Conservation (phyloP, 106 monocot species). For the Apostasia ramifera region DNA sequence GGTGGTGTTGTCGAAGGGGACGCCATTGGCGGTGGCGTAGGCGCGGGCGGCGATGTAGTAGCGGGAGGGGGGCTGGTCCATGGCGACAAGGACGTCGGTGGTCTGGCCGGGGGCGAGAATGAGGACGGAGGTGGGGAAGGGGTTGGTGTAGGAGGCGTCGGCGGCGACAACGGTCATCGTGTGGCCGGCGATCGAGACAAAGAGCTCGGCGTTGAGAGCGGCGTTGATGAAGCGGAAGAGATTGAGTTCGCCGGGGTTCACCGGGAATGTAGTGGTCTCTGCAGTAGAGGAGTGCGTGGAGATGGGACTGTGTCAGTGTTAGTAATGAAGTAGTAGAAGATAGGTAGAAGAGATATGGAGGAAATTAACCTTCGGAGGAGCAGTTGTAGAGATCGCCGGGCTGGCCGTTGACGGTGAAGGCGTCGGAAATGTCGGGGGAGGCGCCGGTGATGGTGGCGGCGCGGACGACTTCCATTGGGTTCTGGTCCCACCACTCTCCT, state of each 20-base stretch:
- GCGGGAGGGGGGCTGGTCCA: constrained; percentile 28
- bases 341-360: neutral
- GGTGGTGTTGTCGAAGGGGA: constrained; percentile 69
- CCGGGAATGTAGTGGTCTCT: constrained; percentile 34
- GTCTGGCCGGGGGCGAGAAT: constrained; percentile 56
- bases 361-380: constrained; percentile 28
- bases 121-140: constrained; percentile 37
- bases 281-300: neutral
- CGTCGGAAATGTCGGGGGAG: constrained; percentile 42
- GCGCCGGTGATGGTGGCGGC: constrained; percentile 30
- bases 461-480: constrained; percentile 33
- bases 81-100: constrained; percentile 49
- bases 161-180: constrained; percentile 43
- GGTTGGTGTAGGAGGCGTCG: constrained; percentile 54
- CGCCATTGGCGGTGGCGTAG: constrained; percentile 34
- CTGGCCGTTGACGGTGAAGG: constrained; percentile 65
- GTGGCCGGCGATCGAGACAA: constrained; percentile 43
- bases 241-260: constrained; percentile 32
- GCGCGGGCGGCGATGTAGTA: constrained; percentile 56
- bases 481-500: constrained; percentile 63
- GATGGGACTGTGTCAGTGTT: neutral
- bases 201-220: constrained; percentile 49
- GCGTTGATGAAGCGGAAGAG: constrained; percentile 58
- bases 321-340: neutral
- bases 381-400: constrained; percentile 59